Conservation (phyloP, 1,284 basidiomycete genomes). For the Leccinum pallidistipes region DNA sequence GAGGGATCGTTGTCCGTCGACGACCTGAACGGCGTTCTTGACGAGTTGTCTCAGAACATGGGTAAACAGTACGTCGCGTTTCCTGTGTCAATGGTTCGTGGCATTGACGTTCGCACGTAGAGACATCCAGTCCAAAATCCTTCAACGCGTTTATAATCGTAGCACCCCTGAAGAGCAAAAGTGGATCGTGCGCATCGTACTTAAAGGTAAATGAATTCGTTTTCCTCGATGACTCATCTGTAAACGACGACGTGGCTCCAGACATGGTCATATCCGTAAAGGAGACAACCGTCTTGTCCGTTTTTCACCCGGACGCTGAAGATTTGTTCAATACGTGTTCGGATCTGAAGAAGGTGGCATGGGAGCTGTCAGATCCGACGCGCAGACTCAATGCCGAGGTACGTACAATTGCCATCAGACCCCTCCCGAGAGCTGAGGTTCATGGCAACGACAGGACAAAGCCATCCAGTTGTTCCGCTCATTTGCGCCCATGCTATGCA, state of each 20-base stretch:
- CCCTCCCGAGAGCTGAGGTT: not conserved
- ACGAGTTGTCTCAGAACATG: slow-evolving; percentile 67
- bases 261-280: slow-evolving; percentile 81
- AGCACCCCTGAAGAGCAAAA: slow-evolving; percentile 82
- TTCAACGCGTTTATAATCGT: slow-evolving; percentile 76
- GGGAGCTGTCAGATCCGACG: slow-evolving; percentile 70
- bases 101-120: slow-evolving; percentile 40
- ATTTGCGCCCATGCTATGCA: slow-evolving; percentile 93
- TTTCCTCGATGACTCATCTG: not conserved
- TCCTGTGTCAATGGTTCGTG: not conserved
- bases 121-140: slow-evolving; percentile 68
- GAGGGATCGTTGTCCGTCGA: slow-evolving; percentile 76
- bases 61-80: slow-evolving; percentile 59
- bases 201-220: slow-evolving; percentile 65
- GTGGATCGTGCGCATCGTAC: slow-evolving; percentile 91
- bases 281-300: slow-evolving; percentile 84
- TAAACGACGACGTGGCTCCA: slow-evolving; percentile 27
- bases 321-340: slow-evolving; percentile 93
- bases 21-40: slow-evolving; percentile 77
- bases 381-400: slow-evolving; percentile 65
- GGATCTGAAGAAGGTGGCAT: slow-evolving; percentile 89
- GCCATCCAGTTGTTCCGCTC: slow-evolving; percentile 76
- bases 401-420: slow-evolving; percentile 26
- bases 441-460: slow-evolving; percentile 59
- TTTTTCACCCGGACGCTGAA: slow-evolving; percentile 89